Base-by-base conservation (phyloP, 1,139 yeast species). In the Suhomyces ambrosiae region DNA sequence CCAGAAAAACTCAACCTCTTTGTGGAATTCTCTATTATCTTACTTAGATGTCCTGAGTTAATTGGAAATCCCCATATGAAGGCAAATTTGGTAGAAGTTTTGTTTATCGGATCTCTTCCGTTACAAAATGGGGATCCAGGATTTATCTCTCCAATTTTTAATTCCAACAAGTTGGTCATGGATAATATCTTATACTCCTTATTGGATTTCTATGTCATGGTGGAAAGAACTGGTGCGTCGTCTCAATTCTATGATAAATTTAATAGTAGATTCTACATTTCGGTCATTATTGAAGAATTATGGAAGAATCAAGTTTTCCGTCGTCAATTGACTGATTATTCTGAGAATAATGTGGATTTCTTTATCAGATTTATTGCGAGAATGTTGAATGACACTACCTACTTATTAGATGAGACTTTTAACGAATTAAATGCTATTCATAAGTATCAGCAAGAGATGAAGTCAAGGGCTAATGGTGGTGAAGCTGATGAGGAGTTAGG, bases 211-310 rank as follows among this genome's bases (percentile, higher is more conserved):
- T 92, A 92, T 59, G 95, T 92, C 28, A 89, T 87, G 74, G 92
- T 90, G 40, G 99, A 92, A 58, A 88, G 87, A 56, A 94, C 98
- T 0, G 98, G 98, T 6, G 86, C 97, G 3, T 82, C 94, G 5
- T 82, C 95, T 0, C 98, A 92, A 61, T 92, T 92, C 58, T 92
- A 92, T 60, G 99, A 92, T 63, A 92, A 92, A 61, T 92, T 94
- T 66, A 90, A 88, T 61, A 80, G 88, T 33, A 76, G 98, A 58
- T 92, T 81, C 60, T 85, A 88, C 57, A 87, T 90, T 30, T 84
- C 97, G 1, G 79, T 80, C 34, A 84, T 94, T 29, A 67, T 94
- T 53, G 92, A 87, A 58, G 82, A 82, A 48, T 68, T 92, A 37
- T 92, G 97, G 95, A 77, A 82, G 44, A 79, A 79, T 49, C 81